Base-by-base conservation (phyloP, 2,329 filamentous ascomycete species). In the Trichoderma pleuroti region DNA sequence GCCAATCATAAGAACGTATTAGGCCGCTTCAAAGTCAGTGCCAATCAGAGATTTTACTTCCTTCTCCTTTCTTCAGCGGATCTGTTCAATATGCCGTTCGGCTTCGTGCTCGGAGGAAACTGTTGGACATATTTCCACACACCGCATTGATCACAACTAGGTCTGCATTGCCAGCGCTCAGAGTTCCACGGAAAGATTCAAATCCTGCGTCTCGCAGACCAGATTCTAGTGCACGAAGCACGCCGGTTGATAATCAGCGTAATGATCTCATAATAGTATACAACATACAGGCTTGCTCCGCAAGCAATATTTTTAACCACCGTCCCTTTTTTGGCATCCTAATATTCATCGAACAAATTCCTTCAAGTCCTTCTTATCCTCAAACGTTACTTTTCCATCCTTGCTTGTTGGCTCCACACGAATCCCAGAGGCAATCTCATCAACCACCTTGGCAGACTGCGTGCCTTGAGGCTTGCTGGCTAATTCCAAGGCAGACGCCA, bases 311-410 rank as follows among this genome's bases (percentile, higher is more conserved):
- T 28, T 42, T 63, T 52, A 42, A 62, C 42, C 34, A 10, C 32
- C 61, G 30, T 32, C 26, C 24, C 34, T 49, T 52, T 68, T 68
- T 36, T 16, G 3, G 6, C 56, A 3, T 34, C 39, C 28, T 4
- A n/a, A 24, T 59, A 14, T 32, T 16, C 24, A 86, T 74, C 81
- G 79, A 49, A 87, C 83, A 77, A 87, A 86, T 69, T 88, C 85
- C 75, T 88, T 88, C 52, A 89, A 77, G 63, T 86, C 84, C 76
- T 86, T 88, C n/a, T 81, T 81, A 60, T 89, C 86, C 75, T 89
- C 85, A 75, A 93, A 89, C 46, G 84, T 83, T n/a, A 91, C 90
- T 74, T 91, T 91, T 21, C 90, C 91, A 73, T 89, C 87, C 74
- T 84, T 83, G 18, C 83, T 82, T 34, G 90, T 85, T 46, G 82